Evolutionary conservation across 495 filamentous ascomycete species (phyloP).

Genomic region (Zalerion maritima): DNA sequence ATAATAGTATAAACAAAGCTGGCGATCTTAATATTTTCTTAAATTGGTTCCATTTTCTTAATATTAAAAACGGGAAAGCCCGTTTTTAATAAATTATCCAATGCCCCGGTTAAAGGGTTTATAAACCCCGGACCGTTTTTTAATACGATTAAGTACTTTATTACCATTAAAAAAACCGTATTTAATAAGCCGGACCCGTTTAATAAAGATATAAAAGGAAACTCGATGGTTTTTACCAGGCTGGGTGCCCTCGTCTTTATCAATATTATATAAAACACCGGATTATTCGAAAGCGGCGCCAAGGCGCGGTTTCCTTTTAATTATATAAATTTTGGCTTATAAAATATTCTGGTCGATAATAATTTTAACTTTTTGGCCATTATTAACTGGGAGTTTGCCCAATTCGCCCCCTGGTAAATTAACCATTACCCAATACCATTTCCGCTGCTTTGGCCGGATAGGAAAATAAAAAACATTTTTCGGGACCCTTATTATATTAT

Average conservation of each 20-base stretch:
- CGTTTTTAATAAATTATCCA: too few relatives aligned
- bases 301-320: constrained; percentile 11
- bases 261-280: constrained; percentile 9
- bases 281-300: constrained; percentile 8
- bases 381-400: constrained; percentile 20
- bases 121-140: too few relatives aligned
- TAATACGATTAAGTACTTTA: too few relatives aligned
- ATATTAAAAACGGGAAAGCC: too few relatives aligned
- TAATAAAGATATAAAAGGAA: too few relatives aligned
- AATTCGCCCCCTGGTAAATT: constrained; percentile 13
- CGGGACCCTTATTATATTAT: too few relatives aligned
- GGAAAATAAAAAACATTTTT: constrained; percentile 5
- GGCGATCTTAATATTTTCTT: too few relatives aligned
- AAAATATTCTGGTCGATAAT: constrained; percentile 17
- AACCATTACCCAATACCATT: constrained; percentile 18
- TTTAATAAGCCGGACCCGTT: too few relatives aligned
- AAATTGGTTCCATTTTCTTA: too few relatives aligned
- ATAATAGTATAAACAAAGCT: constrained; percentile 4
- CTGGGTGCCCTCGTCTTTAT: constrained; percentile 7
- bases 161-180: too few relatives aligned
- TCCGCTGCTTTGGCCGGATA: constrained; percentile 8
- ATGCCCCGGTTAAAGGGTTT: too few relatives aligned
- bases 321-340: constrained; percentile 17
- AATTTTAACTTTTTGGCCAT: constrained; percentile 14
- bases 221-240: too few relatives aligned